Base-by-base conservation (phyloP, 306 rosid species). In the Quercus bicolor region DNA sequence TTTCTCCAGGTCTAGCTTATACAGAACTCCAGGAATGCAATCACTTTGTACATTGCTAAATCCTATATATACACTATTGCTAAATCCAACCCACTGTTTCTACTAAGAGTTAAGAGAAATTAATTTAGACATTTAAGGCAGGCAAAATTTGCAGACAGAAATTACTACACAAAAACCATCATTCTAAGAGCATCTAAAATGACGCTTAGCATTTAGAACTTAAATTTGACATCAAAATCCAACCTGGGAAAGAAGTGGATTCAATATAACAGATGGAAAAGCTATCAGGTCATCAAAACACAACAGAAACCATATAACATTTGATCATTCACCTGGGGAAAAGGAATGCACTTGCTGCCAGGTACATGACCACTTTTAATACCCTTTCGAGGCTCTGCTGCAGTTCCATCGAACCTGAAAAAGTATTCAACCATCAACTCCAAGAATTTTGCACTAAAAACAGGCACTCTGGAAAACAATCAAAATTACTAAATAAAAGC, bases 351-450 rank as follows among this genome's bases (percentile, higher is more conserved):
- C 81, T 87, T 91, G 90, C 98, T 93, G 71, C 93, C 92, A 68
- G 98, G 98, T 77, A 93, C 95, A 76, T 93, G 98, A 79, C 98
- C 98, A 69, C 94, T 87, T 87, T 90, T 87, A 75, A 93, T 90
- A 73, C 98, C 98, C 86, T 90, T 93, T 60, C 98, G 87, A 31
- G 98, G 98, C 81, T 93, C 98, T 5, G 83, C 82, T 43, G 87
- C 93, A 81, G 84, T 54, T 86, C 95, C 98, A 79, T 90, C 93
- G 23, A 93, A 93, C 83, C 98, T 93, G 91, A 61, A 81, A 79
- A 75, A 78, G 19, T 51, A 85, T 77, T 73, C 73, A 37, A n/a
- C 85, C 72, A 64, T 78, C 65, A 84, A 74, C 60, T 78, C 59
- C 76, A 81, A 76, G 45, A 61, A 61, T 53, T 48, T 37, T 16